phyloP scores from a whole-genome alignment of 108 stramenopile genomes.

The Nannochloropsis gaditana region DNA sequence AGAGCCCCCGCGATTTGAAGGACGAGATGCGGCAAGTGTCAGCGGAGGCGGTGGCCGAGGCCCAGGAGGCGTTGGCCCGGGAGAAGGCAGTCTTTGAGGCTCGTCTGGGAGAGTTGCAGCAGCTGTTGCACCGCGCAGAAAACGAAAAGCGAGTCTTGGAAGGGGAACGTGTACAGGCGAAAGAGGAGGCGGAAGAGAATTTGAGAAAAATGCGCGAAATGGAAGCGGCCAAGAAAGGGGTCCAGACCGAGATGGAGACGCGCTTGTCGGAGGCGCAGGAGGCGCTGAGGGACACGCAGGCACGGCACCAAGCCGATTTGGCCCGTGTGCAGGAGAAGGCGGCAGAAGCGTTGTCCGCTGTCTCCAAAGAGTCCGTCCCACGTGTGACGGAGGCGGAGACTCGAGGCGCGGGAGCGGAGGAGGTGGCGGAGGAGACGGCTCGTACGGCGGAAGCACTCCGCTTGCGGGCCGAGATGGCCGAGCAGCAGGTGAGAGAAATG shows the following conservation, averaged over 20 bases:
- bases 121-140: background rate
- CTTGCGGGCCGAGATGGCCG: background rate
- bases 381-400: background rate
- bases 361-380: background rate
- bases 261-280: background rate
- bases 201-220: background rate
- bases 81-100: background rate
- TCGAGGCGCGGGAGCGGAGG: background rate
- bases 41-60: background rate
- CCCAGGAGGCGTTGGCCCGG: background rate
- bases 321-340: conserved; percentile 1
- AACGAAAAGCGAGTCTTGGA: background rate
- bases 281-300: background rate
- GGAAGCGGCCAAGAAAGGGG: background rate
- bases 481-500: background rate
- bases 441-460: background rate
- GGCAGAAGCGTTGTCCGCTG: background rate
- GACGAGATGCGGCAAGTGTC: conserved; percentile 3
- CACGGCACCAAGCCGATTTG: background rate
- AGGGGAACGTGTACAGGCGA: background rate
- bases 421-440: background rate
- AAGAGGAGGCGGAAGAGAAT: background rate
- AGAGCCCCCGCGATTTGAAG: background rate
- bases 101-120: background rate
- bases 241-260: background rate